Percentiles rank a stretch among this genome's conserved stretches.
These are phyloP conservation scores for Blastocystis sp. DNA, from an alignment of 352 stramenopile species.

Conservation along the genomic window DNA sequence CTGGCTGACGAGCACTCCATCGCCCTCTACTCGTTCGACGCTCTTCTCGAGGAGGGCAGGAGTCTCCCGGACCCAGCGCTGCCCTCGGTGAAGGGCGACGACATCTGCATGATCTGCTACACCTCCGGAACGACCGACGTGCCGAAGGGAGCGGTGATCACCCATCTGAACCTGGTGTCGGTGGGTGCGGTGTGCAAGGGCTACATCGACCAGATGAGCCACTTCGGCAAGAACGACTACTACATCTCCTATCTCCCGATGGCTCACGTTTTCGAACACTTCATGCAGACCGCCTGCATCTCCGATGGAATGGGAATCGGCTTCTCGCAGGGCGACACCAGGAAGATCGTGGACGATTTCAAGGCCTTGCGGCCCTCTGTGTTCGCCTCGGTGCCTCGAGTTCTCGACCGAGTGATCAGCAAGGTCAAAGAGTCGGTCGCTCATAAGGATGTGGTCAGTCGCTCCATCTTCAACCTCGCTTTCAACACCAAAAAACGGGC, in stretches of 20 bases:
- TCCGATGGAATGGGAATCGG: constrained; percentile 60
- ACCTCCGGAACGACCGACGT: constrained; percentile 30
- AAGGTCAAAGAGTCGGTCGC: constrained; percentile 75
- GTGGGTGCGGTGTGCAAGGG: constrained; percentile 56
- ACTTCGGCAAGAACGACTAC: constrained; percentile 59
- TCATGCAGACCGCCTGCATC: constrained; percentile 65
- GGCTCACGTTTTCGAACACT: constrained; percentile 63
- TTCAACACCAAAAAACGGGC: neutral
- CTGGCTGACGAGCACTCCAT: neutral
- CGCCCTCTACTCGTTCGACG: constrained; percentile 51
- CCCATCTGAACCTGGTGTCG: constrained; percentile 22
- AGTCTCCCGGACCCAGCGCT: constrained; percentile 63
- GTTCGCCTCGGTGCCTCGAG: constrained; percentile 62
- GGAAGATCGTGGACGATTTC: constrained; percentile 62
- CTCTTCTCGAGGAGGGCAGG: constrained; percentile 17
- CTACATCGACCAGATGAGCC: constrained; percentile 48
- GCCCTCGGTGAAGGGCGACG: constrained; percentile 9
- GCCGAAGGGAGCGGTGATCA: constrained; percentile 41
- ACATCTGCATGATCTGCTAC: constrained; percentile 59
- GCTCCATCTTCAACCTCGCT: constrained; percentile 57
- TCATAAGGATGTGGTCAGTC: constrained; percentile 35
- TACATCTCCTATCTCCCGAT: constrained; percentile 64
- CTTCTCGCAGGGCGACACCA: constrained; percentile 61
- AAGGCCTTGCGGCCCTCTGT: constrained; percentile 60
- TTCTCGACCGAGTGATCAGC: constrained; percentile 70